These are phyloP conservation scores for Choanephora cucurbitarum DNA, from an alignment of 371 early-diverging fungal genomes.

Conservation along the genomic window DNA sequence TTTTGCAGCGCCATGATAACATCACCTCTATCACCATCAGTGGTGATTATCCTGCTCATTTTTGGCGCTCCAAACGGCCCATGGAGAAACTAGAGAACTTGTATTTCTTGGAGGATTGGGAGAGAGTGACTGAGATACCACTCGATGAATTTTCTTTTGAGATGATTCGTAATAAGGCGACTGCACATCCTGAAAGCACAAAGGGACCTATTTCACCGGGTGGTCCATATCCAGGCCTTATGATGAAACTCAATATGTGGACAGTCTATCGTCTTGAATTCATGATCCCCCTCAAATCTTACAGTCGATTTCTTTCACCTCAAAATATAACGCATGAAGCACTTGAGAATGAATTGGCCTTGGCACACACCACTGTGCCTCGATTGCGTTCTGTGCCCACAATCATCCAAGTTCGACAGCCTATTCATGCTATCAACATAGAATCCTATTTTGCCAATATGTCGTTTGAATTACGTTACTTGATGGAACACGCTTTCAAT, in stretches of 20 bases:
- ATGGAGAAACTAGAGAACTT: constrained; percentile 2
- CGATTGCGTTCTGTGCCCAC: not conserved
- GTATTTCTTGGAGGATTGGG: constrained; percentile 16
- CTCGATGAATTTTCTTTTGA: constrained; percentile 12
- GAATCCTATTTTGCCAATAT: constrained; percentile 5
- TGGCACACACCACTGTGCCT: not conserved
- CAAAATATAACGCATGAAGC: constrained; percentile 21
- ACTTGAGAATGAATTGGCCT: constrained; percentile 6
- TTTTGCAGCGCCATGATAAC: constrained; percentile 20
- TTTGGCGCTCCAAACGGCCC: constrained; percentile 9
- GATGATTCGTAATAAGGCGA: constrained; percentile 8
- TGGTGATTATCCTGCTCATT: constrained; percentile 28
- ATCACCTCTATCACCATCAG: constrained; percentile 19
- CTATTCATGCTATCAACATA: constrained; percentile 3
- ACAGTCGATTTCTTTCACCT: not conserved
- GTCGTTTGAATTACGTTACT: constrained; percentile 43
- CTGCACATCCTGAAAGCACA: not conserved
- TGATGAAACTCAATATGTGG: constrained; percentile 31
- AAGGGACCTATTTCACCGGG: constrained; percentile 2
- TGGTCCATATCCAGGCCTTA: constrained; percentile 12
- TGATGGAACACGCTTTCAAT: constrained; percentile 46
- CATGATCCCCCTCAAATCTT: constrained; percentile 11
- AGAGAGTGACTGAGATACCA: constrained; percentile 22
- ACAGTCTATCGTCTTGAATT: constrained; percentile 37
- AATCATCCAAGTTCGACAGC: not conserved